Conservation (phyloP, 345 rosid genomes). For the Viola odorata region DNA sequence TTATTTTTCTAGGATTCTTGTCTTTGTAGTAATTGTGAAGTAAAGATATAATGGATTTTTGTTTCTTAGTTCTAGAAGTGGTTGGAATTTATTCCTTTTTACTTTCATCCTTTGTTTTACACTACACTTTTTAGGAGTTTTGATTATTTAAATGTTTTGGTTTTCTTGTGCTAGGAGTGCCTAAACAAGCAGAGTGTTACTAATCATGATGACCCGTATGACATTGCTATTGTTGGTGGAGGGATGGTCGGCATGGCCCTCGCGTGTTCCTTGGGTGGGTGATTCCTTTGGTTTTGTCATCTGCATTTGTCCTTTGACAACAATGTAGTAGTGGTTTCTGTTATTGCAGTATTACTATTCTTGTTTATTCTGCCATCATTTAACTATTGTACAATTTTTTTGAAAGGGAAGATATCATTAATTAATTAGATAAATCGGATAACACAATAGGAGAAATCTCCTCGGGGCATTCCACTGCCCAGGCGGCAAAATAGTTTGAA, state of each 20-base stretch:
- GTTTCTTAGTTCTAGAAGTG: background rate
- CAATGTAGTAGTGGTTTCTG: no score
- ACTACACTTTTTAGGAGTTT: background rate
- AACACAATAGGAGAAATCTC: no score
- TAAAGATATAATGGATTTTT: background rate
- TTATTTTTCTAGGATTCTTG: background rate
- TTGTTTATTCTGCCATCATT: background rate
- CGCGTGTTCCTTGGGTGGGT: conserved; percentile 83
- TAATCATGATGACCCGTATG: conserved; percentile 41
- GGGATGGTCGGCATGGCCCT: conserved; percentile 98
- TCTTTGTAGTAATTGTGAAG: background rate
- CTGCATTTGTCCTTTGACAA: no score
- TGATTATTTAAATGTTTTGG: background rate
- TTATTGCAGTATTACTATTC: no score
- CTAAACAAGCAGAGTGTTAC: conserved; percentile 20
- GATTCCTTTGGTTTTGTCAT: no score
- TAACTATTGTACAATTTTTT: no score
- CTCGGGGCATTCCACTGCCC: no score
- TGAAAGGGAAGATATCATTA: no score
- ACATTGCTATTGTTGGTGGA: conserved; percentile 89
- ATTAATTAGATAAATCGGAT: no score
- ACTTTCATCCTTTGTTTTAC: background rate
- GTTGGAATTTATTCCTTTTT: background rate
- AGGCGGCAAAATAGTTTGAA: no score
- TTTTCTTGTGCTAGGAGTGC: conserved; percentile 27